Percentiles rank a stretch among this genome's conserved stretches.
Evolutionary conservation across 163 green algal genomes (phyloP).

Genomic region (Chlamydomonas reinhardtii): DNA sequence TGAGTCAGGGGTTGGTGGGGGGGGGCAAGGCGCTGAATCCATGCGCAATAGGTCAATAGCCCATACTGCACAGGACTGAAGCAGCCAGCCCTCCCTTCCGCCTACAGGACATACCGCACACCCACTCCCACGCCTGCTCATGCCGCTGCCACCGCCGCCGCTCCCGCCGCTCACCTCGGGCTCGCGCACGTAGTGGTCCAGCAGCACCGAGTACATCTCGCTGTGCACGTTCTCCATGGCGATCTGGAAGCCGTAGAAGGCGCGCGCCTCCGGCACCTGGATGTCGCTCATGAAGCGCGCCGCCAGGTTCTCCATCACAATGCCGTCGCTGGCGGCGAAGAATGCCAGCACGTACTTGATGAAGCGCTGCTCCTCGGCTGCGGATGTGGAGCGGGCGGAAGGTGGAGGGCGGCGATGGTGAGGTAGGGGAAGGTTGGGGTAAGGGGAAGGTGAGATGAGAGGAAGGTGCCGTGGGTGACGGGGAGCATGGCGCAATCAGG

Average conservation of each 20-base stretch:
- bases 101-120: no score
- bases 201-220: constrained; percentile 97
- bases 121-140: no score
- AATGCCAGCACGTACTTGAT: constrained; percentile 89
- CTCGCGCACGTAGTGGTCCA: constrained; percentile 84
- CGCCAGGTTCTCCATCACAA: constrained; percentile 91
- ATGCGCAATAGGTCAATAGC: no score
- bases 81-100: no score
- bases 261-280: constrained; percentile 83
- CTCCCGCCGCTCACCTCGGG: constrained; percentile 36
- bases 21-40: no score
- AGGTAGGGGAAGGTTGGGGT: not conserved
- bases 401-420: no score
- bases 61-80: no score
- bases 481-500: no score
- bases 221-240: constrained; percentile 96
- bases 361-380: constrained; percentile 88
- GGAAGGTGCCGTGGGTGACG: no score
- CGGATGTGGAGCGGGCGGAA: not conserved
- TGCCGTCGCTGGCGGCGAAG: constrained; percentile 88
- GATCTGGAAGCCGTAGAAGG: constrained; percentile 98
- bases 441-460: no score
- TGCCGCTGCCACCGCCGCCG: no score
- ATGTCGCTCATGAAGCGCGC: constrained; percentile 86
- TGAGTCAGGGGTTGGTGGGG: no score